Evolutionary conservation across 1,139 yeast genomes (phyloP).

Genomic region (Pichia sp.): DNA sequence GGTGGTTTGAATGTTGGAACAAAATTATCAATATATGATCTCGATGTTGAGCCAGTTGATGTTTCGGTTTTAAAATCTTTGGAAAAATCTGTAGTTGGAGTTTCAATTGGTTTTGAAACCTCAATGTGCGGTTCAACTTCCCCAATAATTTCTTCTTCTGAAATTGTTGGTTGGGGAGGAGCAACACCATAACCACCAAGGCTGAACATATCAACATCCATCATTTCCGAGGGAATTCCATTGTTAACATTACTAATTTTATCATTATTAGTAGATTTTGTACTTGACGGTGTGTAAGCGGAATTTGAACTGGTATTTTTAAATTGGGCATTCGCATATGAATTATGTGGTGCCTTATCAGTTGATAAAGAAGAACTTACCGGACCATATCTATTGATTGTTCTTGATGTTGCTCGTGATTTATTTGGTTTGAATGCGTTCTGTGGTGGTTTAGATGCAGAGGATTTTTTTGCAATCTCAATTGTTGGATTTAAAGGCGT

Average conservation of each 20-base stretch:
- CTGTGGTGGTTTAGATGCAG: not conserved
- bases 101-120: not conserved
- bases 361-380: not conserved
- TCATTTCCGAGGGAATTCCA: constrained; percentile 2
- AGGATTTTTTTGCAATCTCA: not conserved
- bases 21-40: not conserved
- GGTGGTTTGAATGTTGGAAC: constrained; percentile 16
- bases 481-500: not conserved
- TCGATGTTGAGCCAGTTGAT: not conserved
- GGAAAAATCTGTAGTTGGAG: not conserved
- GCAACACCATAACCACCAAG: constrained; percentile 16
- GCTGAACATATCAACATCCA: constrained; percentile 14
- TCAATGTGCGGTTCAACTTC: not conserved
- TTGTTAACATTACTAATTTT: not conserved
- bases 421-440: constrained; percentile 1
- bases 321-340: constrained; percentile 14
- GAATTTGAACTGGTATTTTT: not conserved
- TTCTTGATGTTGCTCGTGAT: constrained; percentile 2
- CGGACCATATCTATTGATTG: constrained; percentile 17
- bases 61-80: not conserved
- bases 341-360: constrained; percentile 9
- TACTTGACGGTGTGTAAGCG: not conserved
- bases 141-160: not conserved
- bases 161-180: not conserved
- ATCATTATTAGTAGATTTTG: not conserved